These are phyloP conservation scores for Mycena rosella DNA, from an alignment of 768 basidiomycete genomes.

Conservation along the genomic window DNA sequence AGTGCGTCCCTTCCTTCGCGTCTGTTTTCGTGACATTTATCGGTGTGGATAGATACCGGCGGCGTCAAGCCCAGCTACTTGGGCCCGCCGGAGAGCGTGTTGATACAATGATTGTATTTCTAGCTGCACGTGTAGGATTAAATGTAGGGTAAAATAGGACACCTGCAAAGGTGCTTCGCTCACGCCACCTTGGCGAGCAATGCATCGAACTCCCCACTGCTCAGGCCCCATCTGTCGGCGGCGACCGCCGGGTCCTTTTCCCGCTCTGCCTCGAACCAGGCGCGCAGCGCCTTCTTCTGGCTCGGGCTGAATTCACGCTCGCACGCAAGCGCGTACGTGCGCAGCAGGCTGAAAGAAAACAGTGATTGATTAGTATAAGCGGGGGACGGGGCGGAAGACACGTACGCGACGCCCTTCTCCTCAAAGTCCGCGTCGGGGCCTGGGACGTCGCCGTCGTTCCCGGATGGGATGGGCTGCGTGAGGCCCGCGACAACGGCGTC, in stretches of 20 bases:
- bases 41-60: conserved; percentile 61
- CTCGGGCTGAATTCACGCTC: conserved; percentile 45
- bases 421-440: conserved; percentile 71
- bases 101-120: background rate
- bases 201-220: conserved; percentile 21
- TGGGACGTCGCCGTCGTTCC: conserved; percentile 74
- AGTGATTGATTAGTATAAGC: too few relatives aligned
- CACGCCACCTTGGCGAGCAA: conserved; percentile 25
- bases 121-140: background rate
- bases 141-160: background rate
- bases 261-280: conserved; percentile 41
- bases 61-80: conserved; percentile 66
- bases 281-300: conserved; percentile 47
- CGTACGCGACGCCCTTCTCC: conserved; percentile 72
- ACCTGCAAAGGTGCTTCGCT: background rate
- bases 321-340: conserved; percentile 64
- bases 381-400: conserved; percentile 12
- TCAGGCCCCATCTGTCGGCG: conserved; percentile 33
- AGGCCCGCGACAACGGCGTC: conserved; percentile 66
- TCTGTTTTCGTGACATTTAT: background rate
- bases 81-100: background rate
- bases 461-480: conserved; percentile 69
- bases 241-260: conserved; percentile 16
- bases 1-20: conserved; percentile 47
- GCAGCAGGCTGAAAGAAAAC: conserved; percentile 56